Evolutionary conservation across 257 asterid species (phyloP).

Genomic region (Craterostigma plantagineum): DNA sequence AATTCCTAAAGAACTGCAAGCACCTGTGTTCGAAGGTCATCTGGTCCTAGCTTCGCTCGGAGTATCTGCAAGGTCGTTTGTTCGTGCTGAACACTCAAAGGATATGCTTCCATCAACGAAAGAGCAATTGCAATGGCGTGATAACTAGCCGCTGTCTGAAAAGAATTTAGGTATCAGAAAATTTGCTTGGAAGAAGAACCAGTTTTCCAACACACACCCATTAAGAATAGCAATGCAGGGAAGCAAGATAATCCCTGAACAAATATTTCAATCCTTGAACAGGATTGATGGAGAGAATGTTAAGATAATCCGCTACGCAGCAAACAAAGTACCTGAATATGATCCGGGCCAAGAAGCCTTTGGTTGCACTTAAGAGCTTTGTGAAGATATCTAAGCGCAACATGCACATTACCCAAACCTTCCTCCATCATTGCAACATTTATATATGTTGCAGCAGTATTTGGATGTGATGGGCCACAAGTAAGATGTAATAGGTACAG

Average conservation of each 20-base stretch:
- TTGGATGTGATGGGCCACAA: constrained; percentile 92
- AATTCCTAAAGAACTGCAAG: constrained; percentile 4
- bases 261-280: no score
- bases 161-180: constrained; percentile 7
- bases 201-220: neutral
- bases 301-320: neutral
- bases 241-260: constrained; percentile 5
- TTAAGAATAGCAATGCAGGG: constrained; percentile 1
- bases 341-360: constrained; percentile 91
- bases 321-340: constrained; percentile 52
- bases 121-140: constrained; percentile 94
- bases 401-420: constrained; percentile 87
- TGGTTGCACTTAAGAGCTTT: constrained; percentile 94
- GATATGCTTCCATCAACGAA: constrained; percentile 93
- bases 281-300: no score
- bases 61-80: constrained; percentile 82
- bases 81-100: constrained; percentile 89
- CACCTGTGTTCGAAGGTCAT: constrained; percentile 94
- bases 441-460: constrained; percentile 92
- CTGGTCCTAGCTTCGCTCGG: constrained; percentile 79
- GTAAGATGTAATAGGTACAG: constrained; percentile 74
- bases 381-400: constrained; percentile 87
- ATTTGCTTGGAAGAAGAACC: neutral
- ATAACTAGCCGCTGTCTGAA: constrained; percentile 91
- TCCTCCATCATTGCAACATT: constrained; percentile 98